Base-by-base conservation (phyloP, 2,329 filamentous ascomycete genomes). In the Mollisiaceae sp. region DNA sequence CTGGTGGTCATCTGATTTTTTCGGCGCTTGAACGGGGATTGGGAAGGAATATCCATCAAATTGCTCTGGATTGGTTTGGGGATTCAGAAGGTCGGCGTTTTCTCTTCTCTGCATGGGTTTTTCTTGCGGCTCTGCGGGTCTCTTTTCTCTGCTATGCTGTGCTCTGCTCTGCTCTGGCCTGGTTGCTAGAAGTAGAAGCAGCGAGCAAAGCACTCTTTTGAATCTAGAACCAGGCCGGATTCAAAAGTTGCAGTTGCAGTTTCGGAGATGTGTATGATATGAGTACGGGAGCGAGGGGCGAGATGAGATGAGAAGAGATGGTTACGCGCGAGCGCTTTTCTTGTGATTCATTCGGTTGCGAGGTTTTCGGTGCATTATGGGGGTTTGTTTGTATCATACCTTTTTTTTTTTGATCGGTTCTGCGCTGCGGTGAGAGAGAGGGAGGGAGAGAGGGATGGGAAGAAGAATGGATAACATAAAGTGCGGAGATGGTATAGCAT, bases 251-350 rank as follows among this genome's bases (percentile, higher is more conserved):
- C 20, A n/a, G 15, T 20, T 45, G 2, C 43, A 18, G 38, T 18
- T 22, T 2, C 11, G 45, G 45, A n/a, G 45, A 24, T 50, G n/a
- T 50, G 45, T 50, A 50, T n/a, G 8, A 50, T 50, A 45, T 18
- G 18, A 45, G 11, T 6, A 18, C 15, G 41, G 14, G n/a, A 43
- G n/a, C 15, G n/a, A 43, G 41, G 8, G 12, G 27, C 3, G 27
- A 32, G 27, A 32, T 3, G 27, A 32, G 41, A 18, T 5, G 41
- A 43, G 6, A 12, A 15, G n/a, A 43, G 41, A 43, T 6, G 41
- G 41, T 6, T 43, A 43, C 41, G 41, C 41, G 45, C 45, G 45
- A 50, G 45, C 20, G n/a, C 20, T 50, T 50, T 41, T 50, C 45
- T 20, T 43, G n/a, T 18, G 14, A 43, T 18, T 18, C 11, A 18